These are phyloP conservation scores for Crassisporium funariophilum DNA, from an alignment of 768 basidiomycete species.

Conservation along the genomic window DNA sequence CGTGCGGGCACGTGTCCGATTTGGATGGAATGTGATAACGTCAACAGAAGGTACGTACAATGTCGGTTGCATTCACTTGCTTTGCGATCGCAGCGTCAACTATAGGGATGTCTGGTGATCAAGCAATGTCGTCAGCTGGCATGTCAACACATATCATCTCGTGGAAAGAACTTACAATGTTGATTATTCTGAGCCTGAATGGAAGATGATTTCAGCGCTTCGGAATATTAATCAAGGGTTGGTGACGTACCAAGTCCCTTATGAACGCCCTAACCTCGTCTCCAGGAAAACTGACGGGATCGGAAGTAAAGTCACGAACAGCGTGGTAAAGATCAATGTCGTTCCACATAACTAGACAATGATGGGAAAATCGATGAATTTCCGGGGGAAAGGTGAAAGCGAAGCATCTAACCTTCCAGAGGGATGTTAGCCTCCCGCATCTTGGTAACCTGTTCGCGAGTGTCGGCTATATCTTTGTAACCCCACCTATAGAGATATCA, in stretches of 20 bases:
- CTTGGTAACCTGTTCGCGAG: constrained; percentile 49
- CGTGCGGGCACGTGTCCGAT: no score
- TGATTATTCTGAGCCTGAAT: constrained; percentile 41
- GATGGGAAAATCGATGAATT: constrained; percentile 2
- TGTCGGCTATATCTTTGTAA: constrained; percentile 54
- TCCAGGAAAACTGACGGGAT: constrained; percentile 62
- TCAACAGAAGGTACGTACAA: constrained; percentile 59
- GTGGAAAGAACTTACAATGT: constrained; percentile 36
- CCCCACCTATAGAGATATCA: constrained; percentile 30
- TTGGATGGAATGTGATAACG: no score
- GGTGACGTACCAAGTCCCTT: constrained; percentile 49
- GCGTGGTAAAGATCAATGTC: constrained; percentile 77
- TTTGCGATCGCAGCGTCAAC: constrained; percentile 65
- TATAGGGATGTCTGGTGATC: constrained; percentile 61
- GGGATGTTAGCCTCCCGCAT: constrained; percentile 72
- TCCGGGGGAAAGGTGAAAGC: constrained; percentile 1
- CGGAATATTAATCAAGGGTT: neutral
- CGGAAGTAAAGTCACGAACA: constrained; percentile 67
- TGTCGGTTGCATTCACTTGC: constrained; percentile 59
- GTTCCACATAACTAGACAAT: constrained; percentile 67
- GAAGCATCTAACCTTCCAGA: constrained; percentile 57
- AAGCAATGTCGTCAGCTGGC: neutral
- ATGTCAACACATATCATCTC: no score
- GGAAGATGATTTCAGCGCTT: neutral
- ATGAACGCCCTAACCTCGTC: constrained; percentile 58